Conservation (phyloP, 495 filamentous ascomycete genomes). For the Friedmanniomyces endolithicus region DNA sequence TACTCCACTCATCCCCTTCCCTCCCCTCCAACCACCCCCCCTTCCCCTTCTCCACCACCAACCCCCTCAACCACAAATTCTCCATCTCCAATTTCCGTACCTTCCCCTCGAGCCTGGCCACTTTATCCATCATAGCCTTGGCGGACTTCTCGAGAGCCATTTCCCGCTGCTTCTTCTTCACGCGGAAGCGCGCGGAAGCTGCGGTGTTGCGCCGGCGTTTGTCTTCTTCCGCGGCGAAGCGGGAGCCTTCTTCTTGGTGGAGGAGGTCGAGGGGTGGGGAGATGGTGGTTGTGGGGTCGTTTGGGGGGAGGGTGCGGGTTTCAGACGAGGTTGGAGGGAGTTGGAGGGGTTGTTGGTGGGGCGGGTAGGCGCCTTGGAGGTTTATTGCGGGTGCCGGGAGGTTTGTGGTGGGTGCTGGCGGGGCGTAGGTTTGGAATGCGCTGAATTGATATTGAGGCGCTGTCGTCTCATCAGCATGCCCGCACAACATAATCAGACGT, state of each 20-base stretch:
- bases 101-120: constrained; percentile 60
- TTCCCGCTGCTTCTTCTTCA: constrained; percentile 99
- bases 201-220: constrained; percentile 94
- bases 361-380: constrained; percentile 10
- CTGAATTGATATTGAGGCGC: not conserved
- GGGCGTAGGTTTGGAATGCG: constrained; percentile 6
- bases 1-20: constrained; percentile 14
- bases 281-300: constrained; percentile 14
- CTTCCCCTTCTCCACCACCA: constrained; percentile 84
- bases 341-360: not conserved
- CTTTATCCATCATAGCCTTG: constrained; percentile 83
- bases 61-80: constrained; percentile 90
- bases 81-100: constrained; percentile 85
- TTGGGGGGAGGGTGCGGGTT: too few species aligned
- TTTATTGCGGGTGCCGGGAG: not conserved
- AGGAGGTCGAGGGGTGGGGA: constrained; percentile 6
- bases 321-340: not conserved
- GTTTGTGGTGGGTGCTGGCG: not conserved
- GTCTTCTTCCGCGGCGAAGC: constrained; percentile 84
- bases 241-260: constrained; percentile 55
- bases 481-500: too few species aligned
- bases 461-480: not conserved
- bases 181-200: constrained; percentile 83
- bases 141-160: constrained; percentile 80
- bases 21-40: constrained; percentile 14